Evolutionary conservation across 73 alveolate species (phyloP), one percentile per base, ranked within the genome.

Genomic region (Urostyla sp.): DNA sequence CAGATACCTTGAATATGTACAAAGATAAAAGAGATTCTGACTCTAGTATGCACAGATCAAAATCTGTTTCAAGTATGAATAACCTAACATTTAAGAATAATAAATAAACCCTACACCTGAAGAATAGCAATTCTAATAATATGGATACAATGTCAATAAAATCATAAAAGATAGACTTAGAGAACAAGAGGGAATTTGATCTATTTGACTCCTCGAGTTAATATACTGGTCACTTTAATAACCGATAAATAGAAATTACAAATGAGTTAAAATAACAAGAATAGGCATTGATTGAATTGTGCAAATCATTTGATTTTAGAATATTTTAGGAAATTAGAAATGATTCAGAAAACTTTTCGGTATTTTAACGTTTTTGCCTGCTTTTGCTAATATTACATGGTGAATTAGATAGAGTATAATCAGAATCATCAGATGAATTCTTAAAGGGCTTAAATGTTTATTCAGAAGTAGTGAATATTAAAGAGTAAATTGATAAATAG

Each of bases 391-490:
- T 59, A 4, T 34, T 59, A 23, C 77, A 59, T 59, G 77, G 77
- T 3, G 77, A 59, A 37, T 21, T 59, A 16, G 77, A 59, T 5
- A 59, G 77, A 37, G 77, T 59, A 55, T 20, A 59, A 32, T 34
- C 28, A 31, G 77, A 59, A 11, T 34, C 27, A 59, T 35, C 77
- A 7, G 77, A 59, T 59, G 77, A 59, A 34, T 59, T 59, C 28
- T 32, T 59, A 13, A 59, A 59, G 56, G 7, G 36, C 20, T 55
- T 59, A 34, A 59, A 59, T 59, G 77, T 59, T 3, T 59, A 59
- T 20, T n/a, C 23, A 18, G 77, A 59, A 32, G 34, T 59, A 10
- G 34, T 44, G 3, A 59, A 59, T 21, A 59, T 59, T 15, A 59
- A 59, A 32, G 21, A 34, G 31, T 34, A 38, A 10, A 6, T 59